A percentile compares a stretch with the other conserved stretches of the same genome.
Evolutionary conservation across 352 stramenopile species (phyloP).

Genomic region (Peronospora belbahrii): DNA sequence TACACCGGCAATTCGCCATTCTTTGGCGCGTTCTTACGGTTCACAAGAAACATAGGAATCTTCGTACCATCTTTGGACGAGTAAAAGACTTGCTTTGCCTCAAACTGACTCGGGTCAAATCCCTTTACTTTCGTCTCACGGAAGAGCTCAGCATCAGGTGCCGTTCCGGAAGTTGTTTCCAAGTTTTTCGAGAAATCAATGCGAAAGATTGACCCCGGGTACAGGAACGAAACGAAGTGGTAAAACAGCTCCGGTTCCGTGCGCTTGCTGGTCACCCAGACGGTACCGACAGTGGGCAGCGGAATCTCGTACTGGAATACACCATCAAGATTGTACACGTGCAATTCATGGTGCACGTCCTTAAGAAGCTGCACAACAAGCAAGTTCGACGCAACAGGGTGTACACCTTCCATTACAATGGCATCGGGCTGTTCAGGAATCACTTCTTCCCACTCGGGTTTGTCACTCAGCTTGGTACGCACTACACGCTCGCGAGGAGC

Average conservation of each 20-base stretch:
- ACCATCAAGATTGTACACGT: constrained; percentile 71
- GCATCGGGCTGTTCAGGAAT: constrained; percentile 67
- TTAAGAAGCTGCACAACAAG: constrained; percentile 75
- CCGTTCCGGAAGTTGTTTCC: constrained; percentile 2
- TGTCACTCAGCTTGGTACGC: constrained; percentile 31
- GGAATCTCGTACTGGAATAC: constrained; percentile 69
- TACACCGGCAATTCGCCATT: constrained; percentile 88
- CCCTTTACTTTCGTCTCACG: constrained; percentile 76
- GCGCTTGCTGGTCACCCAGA: constrained; percentile 59
- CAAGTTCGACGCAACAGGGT: constrained; percentile 55
- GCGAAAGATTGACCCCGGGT: constrained; percentile 71
- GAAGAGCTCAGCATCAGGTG: constrained; percentile 43
- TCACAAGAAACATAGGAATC: constrained; percentile 94
- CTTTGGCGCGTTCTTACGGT: constrained; percentile 61
- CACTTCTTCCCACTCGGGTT: constrained; percentile 63
- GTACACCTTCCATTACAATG: constrained; percentile 69
- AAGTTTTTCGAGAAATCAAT: constrained; percentile 48
- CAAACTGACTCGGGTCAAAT: constrained; percentile 73
- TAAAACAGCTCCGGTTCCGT: constrained; percentile 83
- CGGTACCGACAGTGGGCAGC: constrained; percentile 59
- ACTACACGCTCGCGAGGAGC: constrained; percentile 76
- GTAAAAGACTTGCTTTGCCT: constrained; percentile 84
- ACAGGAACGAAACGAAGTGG: constrained; percentile 85
- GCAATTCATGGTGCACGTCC: constrained; percentile 73
- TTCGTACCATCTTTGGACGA: constrained; percentile 90